Evolutionary conservation across 306 rosid species (phyloP), one percentile per base, ranked within the genome.

Genomic region (Parietaria judaica): DNA sequence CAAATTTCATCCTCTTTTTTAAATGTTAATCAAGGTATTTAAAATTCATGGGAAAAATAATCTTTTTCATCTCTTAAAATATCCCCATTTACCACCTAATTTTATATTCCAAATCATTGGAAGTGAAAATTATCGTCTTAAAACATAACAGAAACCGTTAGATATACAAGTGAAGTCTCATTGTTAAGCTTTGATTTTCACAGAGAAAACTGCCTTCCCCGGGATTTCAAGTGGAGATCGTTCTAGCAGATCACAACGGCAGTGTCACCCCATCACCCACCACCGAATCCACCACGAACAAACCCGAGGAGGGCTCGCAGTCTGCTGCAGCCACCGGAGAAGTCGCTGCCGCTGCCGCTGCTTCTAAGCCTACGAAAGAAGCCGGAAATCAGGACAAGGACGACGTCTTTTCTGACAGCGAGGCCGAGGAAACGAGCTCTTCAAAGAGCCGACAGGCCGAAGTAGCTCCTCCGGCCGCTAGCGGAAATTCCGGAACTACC

Each of bases 141-240:
- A 23, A 23, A 23, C 31, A 23, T 23, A 23, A 2, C 31, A 23
- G 31, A 23, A 23, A 23, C 31, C 31, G 31, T 23, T 23, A 2
- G 31, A 23, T 23, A 23, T 23, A 0, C 2, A 23, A 23, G 31
- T 23, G 31, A 23, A 23, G 31, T 23, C 31, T 23, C 31, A 23
- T 23, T 2, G 58, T 41, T 41, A 8, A 8, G 54, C 57, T 36
- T 75, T 45, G 36, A 37, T 62, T 67, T 70, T 59, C 76, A 84
- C 77, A 88, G 94, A 89, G 97, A 66, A 94, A 86, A 78, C 72
- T 94, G 66, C 97, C 97, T 66, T 94, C 97, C 72, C 99, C 97
- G 3, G 95, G 99, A 68, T 94, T 94, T 76, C 76, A 84, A 82
- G 87, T 94, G 64, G 99, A 94, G 77, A 74, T 89, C 67, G 95